These are phyloP conservation scores for Aquilaria sinensis DNA, from an alignment of 345 rosid genomes.

Conservation along the genomic window DNA sequence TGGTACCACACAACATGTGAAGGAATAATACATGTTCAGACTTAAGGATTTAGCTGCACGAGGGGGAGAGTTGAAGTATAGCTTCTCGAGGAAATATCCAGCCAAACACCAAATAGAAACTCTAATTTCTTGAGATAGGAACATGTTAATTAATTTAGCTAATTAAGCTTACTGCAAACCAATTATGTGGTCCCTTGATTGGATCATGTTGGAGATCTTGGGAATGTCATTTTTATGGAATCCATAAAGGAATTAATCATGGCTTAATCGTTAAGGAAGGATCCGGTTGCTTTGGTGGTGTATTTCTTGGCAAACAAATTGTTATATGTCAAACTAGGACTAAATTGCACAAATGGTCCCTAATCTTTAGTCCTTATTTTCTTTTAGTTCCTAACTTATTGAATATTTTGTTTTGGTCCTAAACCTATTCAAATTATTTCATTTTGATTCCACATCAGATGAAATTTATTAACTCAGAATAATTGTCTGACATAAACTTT, in stretches of 20 bases:
- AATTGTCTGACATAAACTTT: too few relatives aligned
- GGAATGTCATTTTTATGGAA: conserved; percentile 26
- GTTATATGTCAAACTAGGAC: too few relatives aligned
- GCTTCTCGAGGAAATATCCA: conserved; percentile 15
- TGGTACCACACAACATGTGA: conserved; percentile 30
- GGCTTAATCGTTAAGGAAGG: conserved; percentile 48
- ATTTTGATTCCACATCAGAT: too few relatives aligned
- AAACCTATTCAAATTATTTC: too few relatives aligned
- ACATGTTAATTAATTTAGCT: not conserved
- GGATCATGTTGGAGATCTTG: conserved; percentile 14
- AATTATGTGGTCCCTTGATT: conserved; percentile 33
- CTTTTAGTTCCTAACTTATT: too few relatives aligned
- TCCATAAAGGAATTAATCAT: conserved; percentile 30
- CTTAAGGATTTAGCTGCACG: conserved; percentile 22
- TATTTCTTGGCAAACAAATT: too few relatives aligned
- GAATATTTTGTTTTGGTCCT: too few relatives aligned
- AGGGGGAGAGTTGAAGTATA: conserved; percentile 15
- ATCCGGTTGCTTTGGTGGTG: conserved; percentile 27
- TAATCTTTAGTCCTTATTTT: too few relatives aligned
- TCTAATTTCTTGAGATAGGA: not conserved
- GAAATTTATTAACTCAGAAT: too few relatives aligned
- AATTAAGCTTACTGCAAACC: conserved; percentile 16
- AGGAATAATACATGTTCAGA: conserved; percentile 23
- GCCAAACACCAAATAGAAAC: conserved; percentile 26
- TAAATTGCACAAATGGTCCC: too few relatives aligned